Base-by-base conservation (phyloP, 345 rosid genomes). In the Lenwebbia sp. region DNA sequence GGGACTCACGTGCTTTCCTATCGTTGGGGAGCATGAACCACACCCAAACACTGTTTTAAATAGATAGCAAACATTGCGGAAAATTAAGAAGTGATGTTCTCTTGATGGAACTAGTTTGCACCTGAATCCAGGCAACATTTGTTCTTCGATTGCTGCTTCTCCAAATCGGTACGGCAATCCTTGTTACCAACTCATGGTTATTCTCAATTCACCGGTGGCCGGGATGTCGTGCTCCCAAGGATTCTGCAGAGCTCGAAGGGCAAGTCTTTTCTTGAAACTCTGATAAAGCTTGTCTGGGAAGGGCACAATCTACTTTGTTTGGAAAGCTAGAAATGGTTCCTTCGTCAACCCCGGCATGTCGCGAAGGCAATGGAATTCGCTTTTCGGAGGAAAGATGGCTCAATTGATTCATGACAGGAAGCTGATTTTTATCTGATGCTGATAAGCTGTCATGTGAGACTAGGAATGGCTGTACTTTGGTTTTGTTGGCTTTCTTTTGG, bases 131-230 rank as follows among this genome's bases (percentile, higher is more conserved):
- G 22, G 75, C 22, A 7, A 37, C 13, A 40, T 33, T 33, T 33
- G 78, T 70, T 70, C 23, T 3, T 70, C 7, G 13, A 33, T 33
- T 0, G 47, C 78, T 21, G 6, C 78, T 70, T 70, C 25, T 65
- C 47, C 37, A 9, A 33, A 33, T 70, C 22, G 13, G 44, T 70
- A 70, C 6, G 78, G 78, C 41, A 33, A 40, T 70, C 1, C 78
- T 70, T 1, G 47, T 37, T 70, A 19, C 78, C 47, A 0, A 33
- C 44, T 4, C 25, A 6, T 65, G 47, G 7, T 33, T 70, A 19
- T 70, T 33, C 78, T 70, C 25, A 0, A 33, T 70, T 23, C 2
- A 17, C 76, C 23, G 0, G 13, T 0, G 5, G 78, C 19, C 44
- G 76, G 44, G 22, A 65, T 33, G 76, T 15, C 3, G 13, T 1